These are phyloP conservation scores for Saccharomycopsis malanga DNA, from an alignment of 805 yeast genomes.

Conservation along the genomic window DNA sequence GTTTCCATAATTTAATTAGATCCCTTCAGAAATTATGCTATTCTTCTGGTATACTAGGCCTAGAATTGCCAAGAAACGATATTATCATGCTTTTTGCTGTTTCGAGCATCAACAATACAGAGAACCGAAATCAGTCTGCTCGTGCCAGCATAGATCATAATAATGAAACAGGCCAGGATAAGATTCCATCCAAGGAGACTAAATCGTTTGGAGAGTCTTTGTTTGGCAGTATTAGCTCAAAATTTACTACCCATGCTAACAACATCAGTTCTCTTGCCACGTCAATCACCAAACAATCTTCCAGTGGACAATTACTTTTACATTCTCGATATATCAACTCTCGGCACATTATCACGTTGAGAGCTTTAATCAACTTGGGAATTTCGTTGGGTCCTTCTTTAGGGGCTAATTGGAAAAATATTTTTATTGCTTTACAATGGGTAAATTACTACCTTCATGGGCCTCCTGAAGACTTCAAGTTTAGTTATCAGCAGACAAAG, in stretches of 20 bases:
- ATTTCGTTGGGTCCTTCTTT: constrained; percentile 75
- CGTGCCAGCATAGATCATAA: constrained; percentile 6
- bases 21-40: constrained; percentile 78
- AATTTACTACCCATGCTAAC: constrained; percentile 16
- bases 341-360: constrained; percentile 65
- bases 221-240: constrained; percentile 21
- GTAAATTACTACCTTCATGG: constrained; percentile 65
- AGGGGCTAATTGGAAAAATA: constrained; percentile 55
- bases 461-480: constrained; percentile 35
- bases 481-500: constrained; percentile 17
- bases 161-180: background rate
- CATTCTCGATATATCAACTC: constrained; percentile 47
- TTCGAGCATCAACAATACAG: constrained; percentile 37
- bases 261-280: constrained; percentile 15
- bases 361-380: constrained; percentile 74
- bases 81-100: constrained; percentile 41
- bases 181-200: background rate
- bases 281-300: constrained; percentile 8
- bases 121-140: constrained; percentile 11
- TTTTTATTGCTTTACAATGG: constrained; percentile 70
- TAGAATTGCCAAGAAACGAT: constrained; percentile 51
- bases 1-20: constrained; percentile 60
- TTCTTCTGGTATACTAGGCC: constrained; percentile 68
- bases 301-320: constrained; percentile 17
- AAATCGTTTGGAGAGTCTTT: constrained; percentile 19